A percentile compares a stretch with the other conserved stretches of the same genome.
Conservation (phyloP, 1,284 basidiomycete genomes). For the Ceratobasidium papillatum region DNA sequence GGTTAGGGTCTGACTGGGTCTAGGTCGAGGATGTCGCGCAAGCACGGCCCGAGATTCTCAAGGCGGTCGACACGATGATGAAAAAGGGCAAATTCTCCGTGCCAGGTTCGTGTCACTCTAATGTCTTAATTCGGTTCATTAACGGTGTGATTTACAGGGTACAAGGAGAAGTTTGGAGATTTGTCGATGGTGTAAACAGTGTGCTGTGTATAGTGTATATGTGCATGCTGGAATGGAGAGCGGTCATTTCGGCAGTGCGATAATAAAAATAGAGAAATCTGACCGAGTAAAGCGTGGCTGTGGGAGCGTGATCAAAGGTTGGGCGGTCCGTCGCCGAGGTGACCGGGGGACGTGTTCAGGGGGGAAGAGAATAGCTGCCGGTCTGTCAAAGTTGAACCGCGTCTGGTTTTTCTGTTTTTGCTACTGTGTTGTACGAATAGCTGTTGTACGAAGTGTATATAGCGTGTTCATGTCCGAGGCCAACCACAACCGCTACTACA, state of each 20-base stretch:
- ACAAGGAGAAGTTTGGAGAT: constrained; percentile 95
- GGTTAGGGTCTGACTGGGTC: constrained; percentile 7
- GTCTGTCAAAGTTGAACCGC: constrained; percentile 2
- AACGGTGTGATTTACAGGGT: constrained; percentile 59
- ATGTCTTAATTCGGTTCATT: constrained; percentile 40
- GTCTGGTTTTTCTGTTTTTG: background rate
- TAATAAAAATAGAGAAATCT: constrained; percentile 7
- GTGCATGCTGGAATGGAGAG: background rate
- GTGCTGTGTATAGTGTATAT: constrained; percentile 3
- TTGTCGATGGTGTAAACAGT: constrained; percentile 82
- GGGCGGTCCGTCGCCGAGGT: constrained; percentile 4
- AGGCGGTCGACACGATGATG: constrained; percentile 96
- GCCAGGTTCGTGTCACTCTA: constrained; percentile 66
- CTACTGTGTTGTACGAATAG: background rate
- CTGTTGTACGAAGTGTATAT: constrained; percentile 16
- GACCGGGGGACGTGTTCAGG: background rate
- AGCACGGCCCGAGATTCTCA: constrained; percentile 91
- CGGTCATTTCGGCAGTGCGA: constrained; percentile 16
- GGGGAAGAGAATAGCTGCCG: background rate
- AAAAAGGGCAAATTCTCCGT: constrained; percentile 99
- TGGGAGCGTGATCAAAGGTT: background rate
- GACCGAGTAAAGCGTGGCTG: background rate
- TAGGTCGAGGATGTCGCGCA: constrained; percentile 90
- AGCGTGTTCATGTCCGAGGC: background rate
- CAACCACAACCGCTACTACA: constrained; percentile 39